Evolutionary conservation across 352 stramenopile species (phyloP).

Genomic region (Pythium pyrilobum): DNA sequence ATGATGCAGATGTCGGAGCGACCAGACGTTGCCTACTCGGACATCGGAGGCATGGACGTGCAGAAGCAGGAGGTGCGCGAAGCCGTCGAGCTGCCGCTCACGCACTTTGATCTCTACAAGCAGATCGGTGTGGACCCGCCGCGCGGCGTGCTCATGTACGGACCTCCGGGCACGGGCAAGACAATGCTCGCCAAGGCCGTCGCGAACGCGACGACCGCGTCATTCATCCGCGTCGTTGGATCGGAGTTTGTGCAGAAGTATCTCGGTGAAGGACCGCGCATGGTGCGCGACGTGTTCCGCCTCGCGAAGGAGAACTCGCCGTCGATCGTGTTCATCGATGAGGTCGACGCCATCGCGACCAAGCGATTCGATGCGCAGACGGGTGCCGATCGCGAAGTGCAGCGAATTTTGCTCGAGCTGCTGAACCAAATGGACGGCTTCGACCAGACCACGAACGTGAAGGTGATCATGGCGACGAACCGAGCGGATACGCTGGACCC

Average conservation of each 20-base stretch:
- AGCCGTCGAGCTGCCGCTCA: conserved; percentile 98
- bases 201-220: conserved; percentile 98
- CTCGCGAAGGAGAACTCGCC: conserved; percentile 99
- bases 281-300: conserved; percentile 99
- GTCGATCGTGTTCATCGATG: conserved; percentile 99
- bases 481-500: conserved; percentile 98
- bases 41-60: conserved; percentile 99
- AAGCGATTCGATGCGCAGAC: conserved; percentile 99
- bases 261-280: conserved; percentile 97
- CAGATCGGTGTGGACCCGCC: conserved; percentile 99
- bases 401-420: conserved; percentile 99
- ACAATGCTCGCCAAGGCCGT: conserved; percentile 99
- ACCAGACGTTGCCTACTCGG: conserved; percentile 92
- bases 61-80: conserved; percentile 99
- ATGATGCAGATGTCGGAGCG: conserved; percentile 98
- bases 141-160: conserved; percentile 97
- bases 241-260: conserved; percentile 99
- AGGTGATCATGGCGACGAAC: conserved; percentile 99
- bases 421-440: conserved; percentile 99
- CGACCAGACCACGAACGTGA: conserved; percentile 99
- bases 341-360: conserved; percentile 99
- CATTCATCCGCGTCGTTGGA: conserved; percentile 97
- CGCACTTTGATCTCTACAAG: conserved; percentile 99
- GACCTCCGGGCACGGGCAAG: conserved; percentile 94
- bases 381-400: conserved; percentile 94